Base-by-base conservation (phyloP, 768 basidiomycete genomes). In the Dictyophora rubrovolvata region DNA sequence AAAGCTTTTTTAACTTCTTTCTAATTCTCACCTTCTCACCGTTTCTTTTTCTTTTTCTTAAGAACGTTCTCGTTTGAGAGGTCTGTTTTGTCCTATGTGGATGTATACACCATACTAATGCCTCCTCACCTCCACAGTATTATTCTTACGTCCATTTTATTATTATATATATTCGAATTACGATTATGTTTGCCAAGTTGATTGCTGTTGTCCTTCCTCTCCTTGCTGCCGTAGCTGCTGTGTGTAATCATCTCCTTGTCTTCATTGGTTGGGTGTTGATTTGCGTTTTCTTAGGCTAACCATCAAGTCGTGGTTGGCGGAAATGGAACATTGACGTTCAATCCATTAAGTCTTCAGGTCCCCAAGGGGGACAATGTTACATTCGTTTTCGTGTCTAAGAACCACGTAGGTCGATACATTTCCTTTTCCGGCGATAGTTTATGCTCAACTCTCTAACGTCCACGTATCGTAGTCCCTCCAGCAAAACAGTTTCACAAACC, bases 401-500 rank as follows among this genome's bases (percentile, higher is more conserved):
- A 42, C n/a, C 42, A 42, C 11, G 42, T 42, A 42, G 10, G 42
- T 42, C 28, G 28, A 28, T 7, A 28, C 28, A 28, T 28, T 28
- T 36, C 37, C 18, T 46, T 36, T 46, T 48, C 47, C 9, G n/a
- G 21, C 21, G n/a, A n/a, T n/a, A n/a, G n/a, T n/a, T n/a, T n/a
- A n/a, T n/a, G n/a, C n/a, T n/a, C n/a, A n/a, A n/a, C n/a, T n/a
- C n/a, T n/a, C n/a, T n/a, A n/a, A n/a, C n/a, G 47, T 21, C 6
- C 9, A n/a, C 17, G 17, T 18, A 5, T 23, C 28, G 14, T 35
- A 35, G 17, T 2, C 9, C 33, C 2, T 36, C 53, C 21, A 5
- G 18, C 53, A 54, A 54, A 4, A 11, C 46, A 17, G 18, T 20
- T 10, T 20, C 18, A 23, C 2, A 47, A 77, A 73, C 23, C 77